These are phyloP conservation scores for Ceratocystis harringtonii DNA, from an alignment of 2,329 filamentous ascomycete species.

Conservation along the genomic window DNA sequence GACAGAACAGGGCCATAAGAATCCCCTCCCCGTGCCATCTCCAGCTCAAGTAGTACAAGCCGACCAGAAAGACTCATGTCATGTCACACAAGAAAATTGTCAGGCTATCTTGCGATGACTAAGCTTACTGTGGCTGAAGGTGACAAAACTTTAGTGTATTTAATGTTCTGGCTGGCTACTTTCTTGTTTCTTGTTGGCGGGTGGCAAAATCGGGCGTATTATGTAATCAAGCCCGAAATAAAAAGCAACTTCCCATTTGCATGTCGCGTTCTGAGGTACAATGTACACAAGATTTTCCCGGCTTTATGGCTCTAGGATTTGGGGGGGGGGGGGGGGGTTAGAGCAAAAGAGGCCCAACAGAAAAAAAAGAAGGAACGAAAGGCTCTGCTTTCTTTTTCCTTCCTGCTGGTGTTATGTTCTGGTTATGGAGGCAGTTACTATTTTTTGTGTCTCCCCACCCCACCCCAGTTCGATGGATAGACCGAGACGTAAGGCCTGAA, in stretches of 20 bases:
- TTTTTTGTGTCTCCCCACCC: not conserved
- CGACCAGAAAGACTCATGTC: too few relatives aligned
- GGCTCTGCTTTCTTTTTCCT: not conserved
- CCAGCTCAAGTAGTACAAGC: too few relatives aligned
- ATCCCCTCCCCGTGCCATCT: too few relatives aligned
- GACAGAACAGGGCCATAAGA: too few relatives aligned
- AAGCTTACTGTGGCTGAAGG: not conserved
- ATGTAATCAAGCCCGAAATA: too few relatives aligned
- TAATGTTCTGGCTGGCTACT: not conserved
- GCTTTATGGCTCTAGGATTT: not conserved
- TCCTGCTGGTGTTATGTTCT: not conserved
- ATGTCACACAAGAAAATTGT: too few relatives aligned
- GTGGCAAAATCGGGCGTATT: not conserved
- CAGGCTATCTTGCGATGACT: too few relatives aligned
- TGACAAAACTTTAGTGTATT: too few relatives aligned
- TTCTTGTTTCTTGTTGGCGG: not conserved
- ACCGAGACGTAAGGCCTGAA: too few relatives aligned
- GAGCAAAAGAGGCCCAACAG: not conserved
- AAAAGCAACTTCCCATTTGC: not conserved
- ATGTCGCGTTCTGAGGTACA: not conserved
- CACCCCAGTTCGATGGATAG: not conserved
- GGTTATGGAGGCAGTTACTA: not conserved
- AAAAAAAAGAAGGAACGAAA: not conserved
- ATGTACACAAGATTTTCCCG: not conserved
- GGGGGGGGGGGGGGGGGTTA: too few relatives aligned